Conservation (phyloP, 2,329 filamentous ascomycete species). For the Aspergillus sp. region DNA sequence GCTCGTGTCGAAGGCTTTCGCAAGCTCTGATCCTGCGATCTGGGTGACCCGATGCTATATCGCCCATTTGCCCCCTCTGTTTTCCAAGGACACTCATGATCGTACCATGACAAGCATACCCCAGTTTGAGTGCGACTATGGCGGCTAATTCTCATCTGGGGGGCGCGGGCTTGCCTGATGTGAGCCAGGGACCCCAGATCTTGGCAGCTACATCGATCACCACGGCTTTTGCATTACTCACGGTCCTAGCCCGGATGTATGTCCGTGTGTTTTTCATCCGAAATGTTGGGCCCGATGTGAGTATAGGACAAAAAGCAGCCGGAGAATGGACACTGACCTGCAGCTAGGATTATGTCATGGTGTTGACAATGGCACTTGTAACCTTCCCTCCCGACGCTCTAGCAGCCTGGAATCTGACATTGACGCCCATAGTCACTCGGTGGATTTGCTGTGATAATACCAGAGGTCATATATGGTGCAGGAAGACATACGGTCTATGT, state of each 20-base stretch:
- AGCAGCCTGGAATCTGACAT: not conserved
- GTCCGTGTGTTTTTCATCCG: constrained; percentile 25
- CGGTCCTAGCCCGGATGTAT: constrained; percentile 24
- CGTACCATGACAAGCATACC: not conserved
- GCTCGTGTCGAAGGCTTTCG: not conserved
- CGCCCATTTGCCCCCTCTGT: not conserved
- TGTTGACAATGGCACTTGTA: constrained; percentile 22
- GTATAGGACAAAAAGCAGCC: not conserved
- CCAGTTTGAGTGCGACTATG: constrained; percentile 9
- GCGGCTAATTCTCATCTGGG: constrained; percentile 9
- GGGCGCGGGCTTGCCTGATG: constrained; percentile 13
- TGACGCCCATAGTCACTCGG: constrained; percentile 31
- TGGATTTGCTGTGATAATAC: constrained; percentile 45
- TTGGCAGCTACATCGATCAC: constrained; percentile 17
- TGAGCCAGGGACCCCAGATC: constrained; percentile 16
- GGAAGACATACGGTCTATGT: constrained; percentile 51
- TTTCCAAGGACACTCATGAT: not conserved
- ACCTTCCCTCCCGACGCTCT: not conserved
- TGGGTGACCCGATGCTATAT: not conserved
- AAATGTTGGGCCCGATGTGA: constrained; percentile 24
- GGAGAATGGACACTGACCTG: not conserved
- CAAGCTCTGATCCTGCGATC: not conserved
- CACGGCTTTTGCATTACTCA: constrained; percentile 15
- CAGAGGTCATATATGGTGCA: constrained; percentile 47
- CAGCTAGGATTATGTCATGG: constrained; percentile 21